Percentiles rank a stretch among this genome's conserved stretches.
phyloP scores from a whole-genome alignment of 768 basidiomycete genomes.

The Fomitopsis pulvina region DNA sequence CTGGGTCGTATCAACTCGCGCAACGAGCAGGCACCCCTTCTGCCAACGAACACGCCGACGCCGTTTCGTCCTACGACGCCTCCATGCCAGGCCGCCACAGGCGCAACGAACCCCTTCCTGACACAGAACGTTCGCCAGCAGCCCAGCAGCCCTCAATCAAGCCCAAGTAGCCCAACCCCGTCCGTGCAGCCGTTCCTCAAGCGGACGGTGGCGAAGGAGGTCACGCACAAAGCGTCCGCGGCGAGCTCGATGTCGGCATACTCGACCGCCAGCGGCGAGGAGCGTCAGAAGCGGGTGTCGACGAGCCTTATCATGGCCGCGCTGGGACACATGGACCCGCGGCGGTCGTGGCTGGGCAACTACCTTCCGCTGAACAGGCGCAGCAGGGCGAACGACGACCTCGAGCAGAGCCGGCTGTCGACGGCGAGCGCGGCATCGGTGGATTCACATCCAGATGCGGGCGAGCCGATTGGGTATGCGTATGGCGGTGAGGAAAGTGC shows the following conservation, averaged over 20 bases:
- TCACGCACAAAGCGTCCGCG: slow-evolving; percentile 20
- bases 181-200: slow-evolving; percentile 4
- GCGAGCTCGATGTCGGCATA: slow-evolving; percentile 30
- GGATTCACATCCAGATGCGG: slow-evolving; percentile 14
- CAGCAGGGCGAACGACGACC: slow-evolving; percentile 8
- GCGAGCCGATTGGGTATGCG: slow-evolving; percentile 20
- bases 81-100: too few species aligned
- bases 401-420: slow-evolving; percentile 22
- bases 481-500: slow-evolving; percentile 20
- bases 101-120: background rate
- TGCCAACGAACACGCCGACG: background rate
- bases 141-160: background rate
- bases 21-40: background rate
- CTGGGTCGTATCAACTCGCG: slow-evolving; percentile 5
- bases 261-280: slow-evolving; percentile 33
- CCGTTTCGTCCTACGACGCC: background rate
- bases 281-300: slow-evolving; percentile 23
- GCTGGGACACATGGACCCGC: slow-evolving; percentile 22
- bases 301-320: slow-evolving; percentile 33
- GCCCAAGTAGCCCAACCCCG: background rate
- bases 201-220: background rate
- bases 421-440: slow-evolving; percentile 24
- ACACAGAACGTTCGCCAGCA: background rate
- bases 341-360: slow-evolving; percentile 16
- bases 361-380: slow-evolving; percentile 15